Evolutionary conservation across 495 filamentous ascomycete species (phyloP).

Genomic region (Xanthoparmelia taractica): DNA sequence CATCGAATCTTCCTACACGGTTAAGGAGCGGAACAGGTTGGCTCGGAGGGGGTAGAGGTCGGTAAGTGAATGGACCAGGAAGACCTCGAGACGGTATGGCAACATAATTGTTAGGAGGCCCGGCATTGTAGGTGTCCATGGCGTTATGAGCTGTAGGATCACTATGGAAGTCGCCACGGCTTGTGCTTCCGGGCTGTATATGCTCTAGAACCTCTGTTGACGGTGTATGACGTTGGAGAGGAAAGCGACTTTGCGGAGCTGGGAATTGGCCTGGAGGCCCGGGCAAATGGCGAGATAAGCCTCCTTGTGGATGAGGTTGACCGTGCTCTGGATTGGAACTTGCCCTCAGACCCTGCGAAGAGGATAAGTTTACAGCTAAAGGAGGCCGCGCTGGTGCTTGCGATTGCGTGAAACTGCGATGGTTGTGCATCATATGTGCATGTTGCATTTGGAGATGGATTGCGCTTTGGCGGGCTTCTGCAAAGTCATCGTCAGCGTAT

Average conservation of each 20-base stretch:
- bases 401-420: not conserved
- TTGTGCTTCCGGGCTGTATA: conserved; percentile 4
- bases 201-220: conserved; percentile 12
- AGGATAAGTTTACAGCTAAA: not conserved
- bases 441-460: not conserved
- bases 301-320: not conserved
- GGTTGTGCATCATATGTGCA: conserved; percentile 3
- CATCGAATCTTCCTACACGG: not conserved
- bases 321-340: conserved; percentile 10
- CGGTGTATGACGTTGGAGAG: conserved; percentile 4
- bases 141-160: conserved; percentile 1
- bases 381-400: not conserved
- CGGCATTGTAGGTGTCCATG: not conserved
- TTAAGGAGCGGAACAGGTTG: not conserved
- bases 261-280: not conserved
- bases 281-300: not conserved
- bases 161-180: conserved; percentile 13
- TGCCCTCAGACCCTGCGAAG: not conserved
- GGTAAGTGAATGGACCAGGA: conserved; percentile 8
- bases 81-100: conserved; percentile 6
- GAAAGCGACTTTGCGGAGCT: not conserved
- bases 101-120: not conserved
- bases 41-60: not conserved
- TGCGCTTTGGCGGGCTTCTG: conserved; percentile 1
- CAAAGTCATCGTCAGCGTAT: not conserved